Base-by-base conservation (phyloP, 2,329 filamentous ascomycete genomes). In the Botrytis porri region DNA sequence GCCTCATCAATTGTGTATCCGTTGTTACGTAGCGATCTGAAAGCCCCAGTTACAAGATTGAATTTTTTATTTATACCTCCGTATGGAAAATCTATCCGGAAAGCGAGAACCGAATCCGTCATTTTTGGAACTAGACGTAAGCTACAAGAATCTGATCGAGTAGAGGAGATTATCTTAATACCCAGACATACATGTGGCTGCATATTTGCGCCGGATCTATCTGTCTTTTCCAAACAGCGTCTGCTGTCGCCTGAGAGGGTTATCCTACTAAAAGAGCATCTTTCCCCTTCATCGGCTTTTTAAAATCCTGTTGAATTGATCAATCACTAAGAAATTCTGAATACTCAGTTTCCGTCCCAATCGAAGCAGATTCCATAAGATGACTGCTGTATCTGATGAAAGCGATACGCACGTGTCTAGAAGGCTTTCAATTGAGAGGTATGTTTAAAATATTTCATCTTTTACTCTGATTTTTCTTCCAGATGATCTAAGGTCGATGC, bases 401-500 rank as follows among this genome's bases (percentile, higher is more conserved):
- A 32, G 32, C 2, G 1, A 9, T 35, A 60, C 37, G 8, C 4
- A 4, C 0, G 32, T 22, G 9, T 60, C 9, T 6, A 20, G 57
- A 37, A 22, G 3, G 8, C 0, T 6, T 6, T 12, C 4, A 4
- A 22, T 8, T 18, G 20, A 37, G 16, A 5, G 2, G 20, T 7
- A 35, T 14, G 20, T 60, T 60, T 12, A 0, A 60, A n/a, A 10
- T 8, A 14, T 20, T 14, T 2, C 4, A 35, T 12, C 37, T 2
- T 1, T 25, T 60, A 9, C 20, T 60, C 4, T 37, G 3, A 35
- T 37, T 37, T 60, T 32, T 9, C 20, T 35, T 22, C 18, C 9
- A 4, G 29, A 22, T 22, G 9, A 37, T 60, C 20, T 35, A 18
- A 18, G 7, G 22, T 60, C 57, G 9, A 37, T 32, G 4, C 32